Evolutionary conservation across 208 protist species (phyloP).

Genomic region (Leishmania mexicana): DNA sequence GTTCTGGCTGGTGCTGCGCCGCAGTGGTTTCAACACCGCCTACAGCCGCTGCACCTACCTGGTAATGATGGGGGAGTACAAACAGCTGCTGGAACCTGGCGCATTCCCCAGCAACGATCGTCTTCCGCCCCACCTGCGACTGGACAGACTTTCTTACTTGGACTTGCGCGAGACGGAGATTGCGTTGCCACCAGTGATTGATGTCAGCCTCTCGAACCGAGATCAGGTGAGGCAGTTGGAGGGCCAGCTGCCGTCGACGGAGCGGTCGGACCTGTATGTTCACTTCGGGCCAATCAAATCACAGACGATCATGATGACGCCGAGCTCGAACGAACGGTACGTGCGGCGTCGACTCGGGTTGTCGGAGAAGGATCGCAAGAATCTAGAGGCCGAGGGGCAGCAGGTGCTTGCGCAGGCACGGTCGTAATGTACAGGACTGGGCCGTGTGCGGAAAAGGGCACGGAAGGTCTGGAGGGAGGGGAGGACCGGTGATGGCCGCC

Average conservation of each 20-base stretch:
- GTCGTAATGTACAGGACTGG: not conserved
- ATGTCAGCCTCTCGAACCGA: constrained; percentile 58
- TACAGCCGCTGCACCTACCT: constrained; percentile 82
- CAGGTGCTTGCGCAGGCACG: not conserved
- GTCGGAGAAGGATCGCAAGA: constrained; percentile 42
- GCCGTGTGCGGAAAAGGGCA: not conserved
- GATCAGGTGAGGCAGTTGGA: constrained; percentile 66
- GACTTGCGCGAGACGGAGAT: constrained; percentile 78
- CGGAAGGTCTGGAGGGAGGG: not conserved
- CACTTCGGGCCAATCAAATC: constrained; percentile 75
- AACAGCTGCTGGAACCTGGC: constrained; percentile 74
- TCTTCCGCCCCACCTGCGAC: constrained; percentile 80
- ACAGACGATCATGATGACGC: constrained; percentile 82
- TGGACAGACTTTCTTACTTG: constrained; percentile 78
- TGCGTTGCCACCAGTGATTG: constrained; percentile 78
- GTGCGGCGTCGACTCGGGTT: constrained; percentile 72
- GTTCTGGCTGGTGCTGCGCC: constrained; percentile 81
- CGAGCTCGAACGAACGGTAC: constrained; percentile 71
- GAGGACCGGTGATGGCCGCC: not conserved
- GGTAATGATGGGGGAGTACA: constrained; percentile 87
- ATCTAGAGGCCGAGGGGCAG: constrained; percentile 15
- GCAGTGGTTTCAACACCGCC: constrained; percentile 81
- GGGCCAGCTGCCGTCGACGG: constrained; percentile 51
- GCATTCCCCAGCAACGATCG: constrained; percentile 71
- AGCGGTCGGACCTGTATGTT: constrained; percentile 71